Evolutionary conservation across 768 basidiomycete genomes (phyloP), one percentile per base, ranked within the genome.

Genomic region (Basidioascus undulatus): DNA sequence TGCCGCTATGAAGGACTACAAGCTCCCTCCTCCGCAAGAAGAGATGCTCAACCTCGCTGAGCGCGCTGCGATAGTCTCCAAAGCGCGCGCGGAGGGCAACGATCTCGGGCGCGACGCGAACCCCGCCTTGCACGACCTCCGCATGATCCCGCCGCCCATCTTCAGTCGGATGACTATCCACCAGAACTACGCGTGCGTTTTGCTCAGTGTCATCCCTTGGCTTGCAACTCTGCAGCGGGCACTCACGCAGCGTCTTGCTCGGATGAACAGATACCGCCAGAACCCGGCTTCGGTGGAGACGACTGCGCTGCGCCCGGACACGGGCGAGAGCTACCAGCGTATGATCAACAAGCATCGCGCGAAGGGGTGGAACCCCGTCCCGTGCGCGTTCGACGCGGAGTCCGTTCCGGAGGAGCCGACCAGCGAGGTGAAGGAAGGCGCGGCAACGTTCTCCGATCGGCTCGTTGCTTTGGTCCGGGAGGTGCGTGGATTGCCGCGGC

Each of bases 271-370:
- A 18, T 37, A 2, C 36, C 24, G 19, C 9, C 20, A 20, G 10
- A n/a, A 31, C 20, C 35, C 28, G 6, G 8, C 20, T 28, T 20
- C 44, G 11, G 39, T 45, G 12, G 36, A 26, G 20, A 83, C 79
- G 42, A 76, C 70, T 5, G 59, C 67, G 13, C 58, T 75, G 10
- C 71, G 77, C 49, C 75, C 74, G 53, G 69, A 69, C 45, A 83
- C 77, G 0, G 80, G 82, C 20, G 71, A 76, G 51, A 80, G 82
- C 55, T 71, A 68, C 52, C 77, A 75, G 48, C 66, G 82, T 3
- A 63, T 81, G n/a, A 76, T 87, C 44, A 86, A 84, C 54, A 67
- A 67, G 44, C 72, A 73, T 63, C 68, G 80, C n/a, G 81, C 80
- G 76, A 81, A 76, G 53, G 76, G 77, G 13, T 74, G 69, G 49